These are phyloP conservation scores for Saposhnikovia divaricata DNA, from an alignment of 129 eudicot genomes.

Conservation along the genomic window DNA sequence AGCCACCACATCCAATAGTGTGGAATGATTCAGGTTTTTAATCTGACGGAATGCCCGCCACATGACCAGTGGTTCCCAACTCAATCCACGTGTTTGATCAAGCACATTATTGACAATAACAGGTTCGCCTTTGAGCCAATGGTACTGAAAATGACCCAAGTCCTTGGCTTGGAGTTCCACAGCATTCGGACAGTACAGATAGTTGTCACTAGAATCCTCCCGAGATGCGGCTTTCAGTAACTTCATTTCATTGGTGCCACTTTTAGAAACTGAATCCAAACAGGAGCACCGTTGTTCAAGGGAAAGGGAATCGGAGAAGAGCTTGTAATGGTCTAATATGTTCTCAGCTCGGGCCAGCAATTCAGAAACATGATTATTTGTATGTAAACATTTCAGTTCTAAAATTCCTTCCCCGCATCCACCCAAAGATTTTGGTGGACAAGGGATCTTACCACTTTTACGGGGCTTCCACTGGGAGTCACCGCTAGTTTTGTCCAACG, in stretches of 20 bases:
- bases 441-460: slow-evolving; percentile 24
- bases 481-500: neutral
- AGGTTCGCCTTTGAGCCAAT: slow-evolving; percentile 45
- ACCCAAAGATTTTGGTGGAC: slow-evolving; percentile 15
- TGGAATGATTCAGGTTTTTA: slow-evolving; percentile 4
- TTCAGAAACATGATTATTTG: slow-evolving; percentile 1
- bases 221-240: slow-evolving; percentile 23
- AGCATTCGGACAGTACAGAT: slow-evolving; percentile 33
- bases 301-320: neutral
- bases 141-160: slow-evolving; percentile 40
- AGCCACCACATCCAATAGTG: slow-evolving; percentile 23
- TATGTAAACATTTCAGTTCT: neutral
- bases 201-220: slow-evolving; percentile 23
- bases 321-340: neutral
- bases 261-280: neutral
- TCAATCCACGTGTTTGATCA: slow-evolving; percentile 29
- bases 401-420: slow-evolving; percentile 16
- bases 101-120: slow-evolving; percentile 45
- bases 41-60: slow-evolving; percentile 55
- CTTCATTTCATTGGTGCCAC: neutral
- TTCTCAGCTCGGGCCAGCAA: slow-evolving; percentile 10
- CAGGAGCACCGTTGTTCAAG: slow-evolving; percentile 6
- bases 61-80: slow-evolving; percentile 66
- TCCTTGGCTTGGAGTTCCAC: slow-evolving; percentile 15
- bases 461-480: slow-evolving; percentile 19